Conservation (phyloP, 2,329 filamentous ascomycete genomes). For the Cercospora canescens region DNA sequence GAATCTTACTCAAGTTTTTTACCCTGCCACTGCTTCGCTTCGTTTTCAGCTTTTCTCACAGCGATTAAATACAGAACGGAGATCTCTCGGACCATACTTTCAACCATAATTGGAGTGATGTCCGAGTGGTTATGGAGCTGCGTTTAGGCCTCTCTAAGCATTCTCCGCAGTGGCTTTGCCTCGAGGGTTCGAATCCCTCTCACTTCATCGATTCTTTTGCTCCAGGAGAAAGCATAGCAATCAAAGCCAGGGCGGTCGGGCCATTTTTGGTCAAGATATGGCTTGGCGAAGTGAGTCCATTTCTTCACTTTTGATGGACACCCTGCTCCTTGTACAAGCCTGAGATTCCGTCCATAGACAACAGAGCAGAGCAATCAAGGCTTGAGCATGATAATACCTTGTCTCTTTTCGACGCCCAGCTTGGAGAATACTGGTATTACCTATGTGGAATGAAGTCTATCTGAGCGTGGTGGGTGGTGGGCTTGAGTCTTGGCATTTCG, state of each 20-base stretch:
- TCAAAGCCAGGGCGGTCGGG: background rate
- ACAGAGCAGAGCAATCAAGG: too few relatives aligned
- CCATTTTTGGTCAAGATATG: background rate
- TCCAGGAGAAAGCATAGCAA: background rate
- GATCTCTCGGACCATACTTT: background rate
- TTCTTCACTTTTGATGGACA: too few relatives aligned
- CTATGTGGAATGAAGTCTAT: too few relatives aligned
- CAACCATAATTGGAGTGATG: constrained; percentile 14
- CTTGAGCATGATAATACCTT: too few relatives aligned
- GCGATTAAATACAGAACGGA: background rate
- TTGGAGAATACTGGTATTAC: too few relatives aligned
- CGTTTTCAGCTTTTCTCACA: background rate
- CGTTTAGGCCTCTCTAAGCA: constrained; percentile 32
- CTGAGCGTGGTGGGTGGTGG: too few relatives aligned
- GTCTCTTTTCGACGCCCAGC: too few relatives aligned
- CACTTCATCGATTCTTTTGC: background rate
- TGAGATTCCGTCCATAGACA: too few relatives aligned
- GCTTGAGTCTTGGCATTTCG: too few relatives aligned
- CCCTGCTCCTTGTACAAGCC: too few relatives aligned
- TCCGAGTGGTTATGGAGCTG: constrained; percentile 34
- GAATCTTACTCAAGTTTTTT: background rate
- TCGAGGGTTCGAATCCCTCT: constrained; percentile 27
- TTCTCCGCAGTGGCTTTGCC: constrained; percentile 32
- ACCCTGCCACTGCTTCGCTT: background rate
- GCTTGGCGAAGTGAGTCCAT: background rate